Conservation (phyloP, 1,284 basidiomycete species). For the Schizophyllum amplum region DNA sequence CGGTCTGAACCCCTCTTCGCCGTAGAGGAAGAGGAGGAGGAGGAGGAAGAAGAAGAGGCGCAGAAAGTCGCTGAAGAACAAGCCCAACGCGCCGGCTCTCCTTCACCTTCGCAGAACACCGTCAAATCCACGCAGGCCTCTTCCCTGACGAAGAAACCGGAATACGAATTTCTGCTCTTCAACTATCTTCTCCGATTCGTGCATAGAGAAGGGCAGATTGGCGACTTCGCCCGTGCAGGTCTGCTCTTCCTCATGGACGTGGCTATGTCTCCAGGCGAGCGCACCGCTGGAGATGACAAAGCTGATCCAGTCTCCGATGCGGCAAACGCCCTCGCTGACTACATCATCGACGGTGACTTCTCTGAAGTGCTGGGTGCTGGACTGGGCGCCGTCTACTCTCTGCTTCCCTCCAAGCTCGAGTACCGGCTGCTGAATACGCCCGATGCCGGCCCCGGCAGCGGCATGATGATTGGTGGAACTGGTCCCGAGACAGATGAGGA, state of each 20-base stretch:
- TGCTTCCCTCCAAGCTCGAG: constrained; percentile 82
- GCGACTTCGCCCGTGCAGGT: constrained; percentile 90
- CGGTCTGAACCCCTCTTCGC: constrained; percentile 59
- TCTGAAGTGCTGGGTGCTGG: constrained; percentile 94
- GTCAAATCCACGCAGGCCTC: constrained; percentile 39
- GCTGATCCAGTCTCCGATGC: constrained; percentile 74
- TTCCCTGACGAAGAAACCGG: constrained; percentile 53
- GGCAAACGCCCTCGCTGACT: constrained; percentile 81
- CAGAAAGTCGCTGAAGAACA: constrained; percentile 13
- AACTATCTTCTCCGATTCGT: constrained; percentile 94
- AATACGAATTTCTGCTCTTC: constrained; percentile 93
- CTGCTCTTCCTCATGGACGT: constrained; percentile 91
- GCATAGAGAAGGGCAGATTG: constrained; percentile 89
- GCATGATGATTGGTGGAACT: constrained; percentile 61
- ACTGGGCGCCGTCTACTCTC: constrained; percentile 87
- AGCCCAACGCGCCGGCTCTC: constrained; percentile 34
- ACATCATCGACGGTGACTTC: constrained; percentile 93
- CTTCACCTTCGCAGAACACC: constrained; percentile 52
- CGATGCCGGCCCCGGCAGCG: constrained; percentile 26
- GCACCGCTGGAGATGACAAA: constrained; percentile 27
- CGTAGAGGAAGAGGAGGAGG: constrained; percentile 64
- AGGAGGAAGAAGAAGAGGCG: constrained; percentile 35
- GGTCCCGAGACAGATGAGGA: constrained; percentile 43
- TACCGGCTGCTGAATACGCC: constrained; percentile 43
- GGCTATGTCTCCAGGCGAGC: constrained; percentile 72